Evolutionary conservation across 2,329 filamentous ascomycete species (phyloP), one percentile per base, ranked within the genome.

Genomic region (Venturiaceae sp.): DNA sequence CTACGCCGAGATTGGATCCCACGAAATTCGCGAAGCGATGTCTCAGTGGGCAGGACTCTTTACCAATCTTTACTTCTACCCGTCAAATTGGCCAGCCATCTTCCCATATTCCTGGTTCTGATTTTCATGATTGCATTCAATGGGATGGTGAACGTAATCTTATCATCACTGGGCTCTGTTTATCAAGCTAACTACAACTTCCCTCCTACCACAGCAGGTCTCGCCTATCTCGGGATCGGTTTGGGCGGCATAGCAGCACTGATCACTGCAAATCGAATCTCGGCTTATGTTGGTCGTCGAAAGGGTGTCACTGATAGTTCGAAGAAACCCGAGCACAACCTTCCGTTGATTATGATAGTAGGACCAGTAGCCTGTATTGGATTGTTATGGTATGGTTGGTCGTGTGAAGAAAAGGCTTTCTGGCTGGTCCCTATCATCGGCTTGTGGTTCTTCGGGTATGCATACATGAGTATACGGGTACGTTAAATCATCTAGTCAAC

Each of bases 161-260:
- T 77, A 63, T 76, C 73, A 33, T 76, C 75, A 0, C 75, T 77
- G 58, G 74, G 73, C 0, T 65, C 65, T n/a, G 73, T 77, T 2
- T 77, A 74, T 61, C 66, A 64, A 6, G 62, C 63, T 7, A 65
- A 71, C 44, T 78, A 77, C 60, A 61, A 64, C 59, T 77, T 74
- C 68, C 67, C 66, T 33, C 66, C 68, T 14, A 67, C 69, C 21
- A 66, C 67, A 9, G 66, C 69, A 0, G 75, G 75, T 0, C 68
- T 77, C 2, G 70, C 70, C 0, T 77, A 73, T 56, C 60, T 76
- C 1, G 74, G 71, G 0, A 61, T 73, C 6, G 75, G 74, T 5
- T 61, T 75, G 4, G 75, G 74, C 0, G 71, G 68, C 33, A 60
- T 76, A 2, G 55, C 72, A 3, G 71, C 71, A 8, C 55, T 58